These are phyloP conservation scores for Penicillium aurantiogriseum DNA, from an alignment of 2,329 filamentous ascomycete species.

Conservation along the genomic window DNA sequence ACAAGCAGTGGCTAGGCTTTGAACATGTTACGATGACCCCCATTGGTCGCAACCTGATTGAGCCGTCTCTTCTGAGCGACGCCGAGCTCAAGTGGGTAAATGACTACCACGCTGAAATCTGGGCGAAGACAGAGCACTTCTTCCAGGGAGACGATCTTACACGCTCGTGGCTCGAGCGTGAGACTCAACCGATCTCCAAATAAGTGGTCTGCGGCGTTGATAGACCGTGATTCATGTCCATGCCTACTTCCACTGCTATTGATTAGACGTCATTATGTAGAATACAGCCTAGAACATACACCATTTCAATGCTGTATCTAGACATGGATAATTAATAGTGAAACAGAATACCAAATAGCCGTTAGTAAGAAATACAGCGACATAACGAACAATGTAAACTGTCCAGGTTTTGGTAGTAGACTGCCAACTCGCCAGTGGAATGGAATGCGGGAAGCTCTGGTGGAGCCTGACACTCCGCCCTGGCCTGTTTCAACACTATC, in stretches of 20 bases:
- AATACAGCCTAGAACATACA: neutral
- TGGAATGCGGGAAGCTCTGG: constrained; percentile 25
- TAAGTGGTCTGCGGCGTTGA: constrained; percentile 12
- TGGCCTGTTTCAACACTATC: constrained; percentile 9
- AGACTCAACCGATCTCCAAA: constrained; percentile 67
- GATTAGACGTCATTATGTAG: neutral
- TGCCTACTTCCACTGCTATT: neutral
- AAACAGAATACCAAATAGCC: neutral
- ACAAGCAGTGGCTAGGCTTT: constrained; percentile 91
- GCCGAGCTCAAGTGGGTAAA: constrained; percentile 85
- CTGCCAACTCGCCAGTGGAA: constrained; percentile 13
- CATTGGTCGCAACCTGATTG: constrained; percentile 85
- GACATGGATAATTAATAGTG: neutral
- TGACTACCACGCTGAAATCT: constrained; percentile 75
- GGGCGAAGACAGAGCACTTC: constrained; percentile 73
- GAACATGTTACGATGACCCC: constrained; percentile 98
- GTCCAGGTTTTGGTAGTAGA: neutral
- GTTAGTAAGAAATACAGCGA: neutral
- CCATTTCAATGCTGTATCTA: neutral
- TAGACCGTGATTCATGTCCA: neutral
- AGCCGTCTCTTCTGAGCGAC: constrained; percentile 67
- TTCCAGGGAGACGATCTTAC: constrained; percentile 73
- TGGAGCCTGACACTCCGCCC: constrained; percentile 20
- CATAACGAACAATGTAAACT: neutral
- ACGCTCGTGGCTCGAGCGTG: constrained; percentile 77